Conservation (phyloP, 106 monocot species). For the Agapanthus africanus region DNA sequence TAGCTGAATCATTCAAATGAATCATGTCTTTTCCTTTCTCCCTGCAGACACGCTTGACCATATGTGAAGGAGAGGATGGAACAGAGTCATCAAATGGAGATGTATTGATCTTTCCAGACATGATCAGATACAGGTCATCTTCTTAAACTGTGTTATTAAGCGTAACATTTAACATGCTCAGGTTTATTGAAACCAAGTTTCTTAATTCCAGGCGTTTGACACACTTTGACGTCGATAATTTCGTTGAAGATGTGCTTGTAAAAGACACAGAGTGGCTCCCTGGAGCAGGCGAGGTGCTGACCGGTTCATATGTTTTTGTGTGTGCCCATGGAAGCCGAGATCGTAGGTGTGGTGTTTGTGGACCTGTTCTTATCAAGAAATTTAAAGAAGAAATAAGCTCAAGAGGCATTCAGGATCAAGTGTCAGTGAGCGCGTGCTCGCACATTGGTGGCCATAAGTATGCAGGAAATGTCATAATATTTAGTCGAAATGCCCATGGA, state of each 20-base stretch:
- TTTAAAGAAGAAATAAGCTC: conserved; percentile 76
- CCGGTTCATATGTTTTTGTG: conserved; percentile 87
- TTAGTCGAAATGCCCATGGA: conserved; percentile 40
- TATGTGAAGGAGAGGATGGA: conserved; percentile 93
- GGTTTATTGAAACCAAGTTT: conserved; percentile 5
- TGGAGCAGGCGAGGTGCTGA: conserved; percentile 38
- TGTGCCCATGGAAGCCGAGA: conserved; percentile 92
- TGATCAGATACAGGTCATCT: conserved; percentile 90
- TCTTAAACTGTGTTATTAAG: neutral
- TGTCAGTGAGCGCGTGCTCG: conserved; percentile 75
- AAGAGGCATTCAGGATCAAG: conserved; percentile 50
- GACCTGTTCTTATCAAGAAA: conserved; percentile 64
- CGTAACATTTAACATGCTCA: too few species aligned
- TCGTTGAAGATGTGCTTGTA: conserved; percentile 89
- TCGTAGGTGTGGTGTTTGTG: conserved; percentile 83
- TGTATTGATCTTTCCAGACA: conserved; percentile 93
- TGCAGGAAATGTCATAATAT: conserved; percentile 94
- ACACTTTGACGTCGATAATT: conserved; percentile 77
- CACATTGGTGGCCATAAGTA: conserved; percentile 97
- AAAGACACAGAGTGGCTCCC: conserved; percentile 72
- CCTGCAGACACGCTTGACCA: conserved; percentile 74
- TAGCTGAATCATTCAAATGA: neutral
- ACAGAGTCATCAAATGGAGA: conserved; percentile 95
- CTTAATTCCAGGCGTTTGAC: conserved; percentile 56
- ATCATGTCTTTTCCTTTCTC: neutral